Evolutionary conservation across 2,329 filamentous ascomycete species (phyloP), one percentile per base, ranked within the genome.

Genomic region (Talaromyces funiculosus): DNA sequence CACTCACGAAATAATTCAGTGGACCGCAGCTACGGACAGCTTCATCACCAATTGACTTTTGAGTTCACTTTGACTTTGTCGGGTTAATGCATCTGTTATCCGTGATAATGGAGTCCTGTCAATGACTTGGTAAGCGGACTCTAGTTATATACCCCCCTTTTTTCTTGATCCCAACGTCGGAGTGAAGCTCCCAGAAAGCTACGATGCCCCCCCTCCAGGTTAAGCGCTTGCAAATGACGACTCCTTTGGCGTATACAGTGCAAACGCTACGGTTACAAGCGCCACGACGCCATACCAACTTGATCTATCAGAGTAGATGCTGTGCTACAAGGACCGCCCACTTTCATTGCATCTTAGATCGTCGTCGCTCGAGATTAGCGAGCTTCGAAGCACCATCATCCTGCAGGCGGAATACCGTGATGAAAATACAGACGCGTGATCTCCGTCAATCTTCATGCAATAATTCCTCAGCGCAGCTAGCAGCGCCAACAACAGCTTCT

Each of bases 401-500:
- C 31, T 31, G 16, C 12, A 40, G 38, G 38, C 26, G 38, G 37
- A 22, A 40, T 18, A 47, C 20, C 7, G 37, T 53, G 35, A 38
- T 20, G 14, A 58, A 18, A 16, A 35, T 33, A 35, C 55, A 29
- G 38, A 45, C 40, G 31, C 33, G 56, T 9, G 16, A 14, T 29
- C 31, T 57, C 16, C 33, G 29, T 33, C 53, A 38, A 38, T 55
- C 29, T 29, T 54, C 22, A 53, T 55, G 40, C 24, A 53, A 61
- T 59, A 26, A 38, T 14, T 40, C 53, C 26, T 26, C 57, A 18
- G 42, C n/a, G 10, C 59, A 56, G 35, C 31, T 33, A 37, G 33
- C 31, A 33, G 40, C 43, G 26, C 22, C 53, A 24, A 18, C 38
- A 35, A 9, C 16, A 18, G 16, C 29, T 22, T 24, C 51, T 16